Base-by-base conservation (phyloP, 2,329 filamentous ascomycete species). In the Penicillium digitatum region DNA sequence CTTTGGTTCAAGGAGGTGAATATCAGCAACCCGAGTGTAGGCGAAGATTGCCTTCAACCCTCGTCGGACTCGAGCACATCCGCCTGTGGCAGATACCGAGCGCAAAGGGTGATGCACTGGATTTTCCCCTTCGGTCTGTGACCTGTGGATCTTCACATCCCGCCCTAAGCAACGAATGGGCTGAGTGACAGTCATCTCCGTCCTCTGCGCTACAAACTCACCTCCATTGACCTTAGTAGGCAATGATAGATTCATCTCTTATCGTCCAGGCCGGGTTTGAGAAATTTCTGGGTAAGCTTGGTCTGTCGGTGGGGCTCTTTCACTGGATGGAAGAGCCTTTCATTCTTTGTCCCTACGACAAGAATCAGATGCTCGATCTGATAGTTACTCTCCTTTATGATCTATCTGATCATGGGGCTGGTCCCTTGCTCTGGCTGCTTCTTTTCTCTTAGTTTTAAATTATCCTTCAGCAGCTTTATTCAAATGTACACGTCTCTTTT, bases 191-290 rank as follows among this genome's bases (percentile, higher is more conserved):
- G 20, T 38, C 47, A 38, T 40, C 35, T 44, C 37, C 14, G 22
- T n/a, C n/a, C 20, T 22, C 44, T 50, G 8, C 16, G 18, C 27
- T 26, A 24, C 20, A 32, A 39, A 42, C 38, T 53, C 54, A 52
- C 22, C 16, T 22, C 16, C 16, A 48, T 43, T 20, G n/a, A 29
- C 24, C 52, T 50, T 55, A 48, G 44, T 50, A 55, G 55, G 56
- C 62, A 39, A 40, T 61, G 51, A 59, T 81, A 80, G 79, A 78
- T 55, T 79, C 79, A 81, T 81, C 78, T 72, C 76, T 79, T 81
- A 81, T 76, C 67, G 74, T 78, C 75, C 73, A 72, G 73, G 77
- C 77, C 78, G 73, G 76, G 54, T 67, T 68, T 71, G 63, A 59
- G 54, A 54, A 52, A 46, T 63, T 66, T 70, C 72, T 70, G 71